Evolutionary conservation across 371 early-diverging fungal genomes (phyloP), one percentile per base, ranked within the genome.

Genomic region (Fennellomyces sp.): DNA sequence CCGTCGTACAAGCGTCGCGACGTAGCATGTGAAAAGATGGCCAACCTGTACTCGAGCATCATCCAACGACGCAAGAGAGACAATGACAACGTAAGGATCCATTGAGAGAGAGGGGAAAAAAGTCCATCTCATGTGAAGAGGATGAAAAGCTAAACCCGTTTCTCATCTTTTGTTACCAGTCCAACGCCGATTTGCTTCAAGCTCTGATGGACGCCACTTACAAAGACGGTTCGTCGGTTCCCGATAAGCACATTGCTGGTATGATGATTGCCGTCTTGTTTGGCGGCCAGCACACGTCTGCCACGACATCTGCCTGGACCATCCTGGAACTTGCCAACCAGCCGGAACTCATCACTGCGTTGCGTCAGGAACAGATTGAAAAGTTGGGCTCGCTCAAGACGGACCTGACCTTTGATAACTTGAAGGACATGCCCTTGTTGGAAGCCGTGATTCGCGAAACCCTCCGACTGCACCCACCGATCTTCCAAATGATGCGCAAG

Each of bases 251-350:
- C 60, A 85, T 94, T 61, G 92, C 94, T 19, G 91, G 94, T 83
- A 88, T 98, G 85, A 89, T 96, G 91, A 98, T 97, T 81, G 97
- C 97, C 21, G 72, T 93, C 42, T 81, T 97, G 30, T 93, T 98
- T 86, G 98, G 94, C 42, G 98, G 98, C 17, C 97, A 97, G 75
- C 98, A 98, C 78, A 97, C 98, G 4, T 86, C 86, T 21, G 93
- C 97, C 12, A 95, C 98, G 23, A 96, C 97, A 19, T 82, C 89
- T 13, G 88, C 95, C 31, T 98, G 98, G 98, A 86, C 93, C 13
- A 68, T 97, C 12, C 81, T 95, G 52, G 91, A 92, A 74, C 75
- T 98, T 53, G 96, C 98, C 23, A 76, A 84, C 42, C 80, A 88
- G 52, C 94, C 94, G 42, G 82, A 91, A 2, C 52, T 88, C 8